These are phyloP conservation scores for Diaporthe nobilis DNA, from an alignment of 2,329 filamentous ascomycete species.

Conservation along the genomic window DNA sequence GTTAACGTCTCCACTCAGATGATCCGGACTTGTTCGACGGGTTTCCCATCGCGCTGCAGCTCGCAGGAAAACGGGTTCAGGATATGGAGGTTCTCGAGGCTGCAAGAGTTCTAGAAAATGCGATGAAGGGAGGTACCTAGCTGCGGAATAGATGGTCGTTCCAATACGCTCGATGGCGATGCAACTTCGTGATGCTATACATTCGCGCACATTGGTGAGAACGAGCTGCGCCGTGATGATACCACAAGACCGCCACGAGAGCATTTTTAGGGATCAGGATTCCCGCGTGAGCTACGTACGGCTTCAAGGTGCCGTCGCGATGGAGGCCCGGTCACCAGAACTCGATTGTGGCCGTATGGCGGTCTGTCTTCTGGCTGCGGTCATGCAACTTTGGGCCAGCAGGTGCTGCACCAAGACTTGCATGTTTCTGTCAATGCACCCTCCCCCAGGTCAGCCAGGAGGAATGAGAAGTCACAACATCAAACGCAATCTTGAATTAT, in stretches of 20 bases:
- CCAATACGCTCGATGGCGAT: fast-evolving
- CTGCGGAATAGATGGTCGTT: not conserved
- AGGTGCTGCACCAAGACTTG: too few species aligned
- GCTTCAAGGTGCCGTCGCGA: not conserved
- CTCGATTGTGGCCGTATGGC: too few species aligned
- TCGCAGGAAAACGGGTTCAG: constrained; percentile 38
- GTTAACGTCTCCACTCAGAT: constrained; percentile 16
- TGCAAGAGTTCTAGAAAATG: constrained; percentile 31
- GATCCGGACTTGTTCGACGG: constrained; percentile 40
- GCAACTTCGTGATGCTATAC: fast-evolving
- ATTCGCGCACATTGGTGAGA: too few species aligned
- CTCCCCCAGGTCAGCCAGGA: not conserved
- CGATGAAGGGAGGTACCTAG: constrained; percentile 25
- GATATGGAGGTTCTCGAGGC: constrained; percentile 40
- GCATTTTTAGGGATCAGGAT: fast-evolving
- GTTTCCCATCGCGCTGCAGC: constrained; percentile 40
- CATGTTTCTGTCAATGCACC: not conserved
- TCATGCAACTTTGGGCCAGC: too few species aligned
- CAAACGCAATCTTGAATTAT: too few species aligned
- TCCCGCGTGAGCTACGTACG: not conserved
- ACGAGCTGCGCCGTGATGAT: too few species aligned
- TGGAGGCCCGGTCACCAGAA: fast-evolving
- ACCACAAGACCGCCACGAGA: not conserved
- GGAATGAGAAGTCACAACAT: not conserved
- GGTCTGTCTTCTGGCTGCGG: too few species aligned